phyloP scores from a whole-genome alignment of 257 asterid species.

The Apocynum venetum region DNA sequence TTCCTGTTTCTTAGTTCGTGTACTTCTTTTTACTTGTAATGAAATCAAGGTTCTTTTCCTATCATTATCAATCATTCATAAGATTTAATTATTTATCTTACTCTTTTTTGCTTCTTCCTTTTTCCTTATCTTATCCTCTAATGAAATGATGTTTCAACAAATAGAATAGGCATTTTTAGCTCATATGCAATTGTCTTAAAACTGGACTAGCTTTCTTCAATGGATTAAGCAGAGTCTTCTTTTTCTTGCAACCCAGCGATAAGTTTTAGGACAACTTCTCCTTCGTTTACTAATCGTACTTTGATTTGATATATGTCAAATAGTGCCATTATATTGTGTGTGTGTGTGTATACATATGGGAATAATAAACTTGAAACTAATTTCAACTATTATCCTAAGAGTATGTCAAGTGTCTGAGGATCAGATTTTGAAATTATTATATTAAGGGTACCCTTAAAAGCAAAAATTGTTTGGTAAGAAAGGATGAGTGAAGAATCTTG shows the following conservation, averaged over 20 bases:
- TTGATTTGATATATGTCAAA: background rate
- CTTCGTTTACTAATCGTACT: background rate
- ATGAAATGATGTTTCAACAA: slow-evolving; percentile 7
- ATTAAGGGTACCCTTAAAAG: too few relatives aligned
- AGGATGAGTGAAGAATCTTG: too few relatives aligned
- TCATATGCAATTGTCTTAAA: background rate
- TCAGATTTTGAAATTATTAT: too few relatives aligned
- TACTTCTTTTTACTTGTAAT: background rate
- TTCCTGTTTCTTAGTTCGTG: background rate
- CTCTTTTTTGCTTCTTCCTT: background rate
- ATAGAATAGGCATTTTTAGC: background rate
- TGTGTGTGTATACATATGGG: too few relatives aligned
- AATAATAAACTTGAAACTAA: too few relatives aligned
- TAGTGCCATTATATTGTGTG: too few relatives aligned
- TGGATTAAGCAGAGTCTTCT: background rate
- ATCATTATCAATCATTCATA: background rate
- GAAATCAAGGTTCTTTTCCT: background rate
- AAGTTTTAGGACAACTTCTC: background rate
- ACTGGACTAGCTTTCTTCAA: background rate
- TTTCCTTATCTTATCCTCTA: background rate
- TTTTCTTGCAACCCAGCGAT: background rate
- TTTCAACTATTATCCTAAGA: too few relatives aligned
- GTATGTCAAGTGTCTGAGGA: too few relatives aligned
- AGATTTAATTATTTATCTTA: slow-evolving; percentile 5
- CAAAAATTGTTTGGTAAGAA: too few relatives aligned